Conservation (phyloP, 768 basidiomycete genomes). For the Pleurotus ostreatus region DNA sequence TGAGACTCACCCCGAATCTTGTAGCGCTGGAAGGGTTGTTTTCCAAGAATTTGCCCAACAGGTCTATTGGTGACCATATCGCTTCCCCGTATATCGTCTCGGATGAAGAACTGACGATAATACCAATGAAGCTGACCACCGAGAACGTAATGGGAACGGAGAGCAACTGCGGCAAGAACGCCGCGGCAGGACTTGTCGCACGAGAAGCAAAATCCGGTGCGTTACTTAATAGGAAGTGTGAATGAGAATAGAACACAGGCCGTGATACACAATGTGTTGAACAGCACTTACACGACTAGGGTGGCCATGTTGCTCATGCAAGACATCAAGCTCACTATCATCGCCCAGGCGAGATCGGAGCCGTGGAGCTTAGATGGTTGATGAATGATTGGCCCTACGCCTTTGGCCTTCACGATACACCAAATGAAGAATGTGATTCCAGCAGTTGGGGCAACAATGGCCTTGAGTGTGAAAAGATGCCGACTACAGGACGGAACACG, state of each 20-base stretch:
- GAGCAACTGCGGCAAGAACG: slow-evolving; percentile 62
- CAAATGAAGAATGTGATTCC: slow-evolving; percentile 73
- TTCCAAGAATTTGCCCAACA: slow-evolving; percentile 67
- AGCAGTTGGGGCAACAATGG: slow-evolving; percentile 65
- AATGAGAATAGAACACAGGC: slow-evolving; percentile 11
- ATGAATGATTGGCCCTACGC: slow-evolving; percentile 70
- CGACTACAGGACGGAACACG: slow-evolving; percentile 35
- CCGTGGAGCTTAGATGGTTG: slow-evolving; percentile 64
- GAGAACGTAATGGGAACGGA: slow-evolving; percentile 72
- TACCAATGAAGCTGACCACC: slow-evolving; percentile 73
- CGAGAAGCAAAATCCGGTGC: slow-evolving; percentile 76
- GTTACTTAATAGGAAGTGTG: slow-evolving; percentile 38
- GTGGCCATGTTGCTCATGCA: slow-evolving; percentile 82
- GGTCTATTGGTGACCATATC: slow-evolving; percentile 76
- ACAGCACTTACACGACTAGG: slow-evolving; percentile 47
- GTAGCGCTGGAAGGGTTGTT: slow-evolving; percentile 58
- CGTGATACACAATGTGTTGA: too few species aligned
- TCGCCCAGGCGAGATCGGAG: slow-evolving; percentile 68
- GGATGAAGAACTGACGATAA: slow-evolving; percentile 78
- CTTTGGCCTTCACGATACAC: slow-evolving; percentile 74
- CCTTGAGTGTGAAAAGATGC: slow-evolving; percentile 78
- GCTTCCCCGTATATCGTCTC: slow-evolving; percentile 72
- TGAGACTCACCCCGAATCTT: slow-evolving; percentile 51
- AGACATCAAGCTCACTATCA: slow-evolving; percentile 68
- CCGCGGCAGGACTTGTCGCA: slow-evolving; percentile 51